These are phyloP conservation scores for Solanum habrochaites DNA, from an alignment of 257 asterid genomes.

Conservation along the genomic window DNA sequence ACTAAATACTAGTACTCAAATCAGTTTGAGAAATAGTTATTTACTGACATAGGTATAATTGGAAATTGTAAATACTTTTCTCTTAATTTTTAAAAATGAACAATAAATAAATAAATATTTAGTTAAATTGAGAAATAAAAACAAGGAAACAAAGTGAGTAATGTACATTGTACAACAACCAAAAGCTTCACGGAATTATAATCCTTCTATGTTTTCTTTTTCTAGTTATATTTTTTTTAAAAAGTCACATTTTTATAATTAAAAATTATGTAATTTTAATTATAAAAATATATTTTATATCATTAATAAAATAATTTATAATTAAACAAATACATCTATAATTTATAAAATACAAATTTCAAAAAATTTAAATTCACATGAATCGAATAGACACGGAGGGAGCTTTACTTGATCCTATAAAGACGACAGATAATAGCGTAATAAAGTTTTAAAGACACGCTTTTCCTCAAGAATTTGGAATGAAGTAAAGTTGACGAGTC, in stretches of 20 bases:
- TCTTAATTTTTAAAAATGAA: background rate
- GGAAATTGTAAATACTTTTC: background rate
- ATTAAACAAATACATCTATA: no score
- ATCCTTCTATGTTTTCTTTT: background rate
- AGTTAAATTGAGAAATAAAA: background rate
- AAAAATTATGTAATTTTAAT: background rate
- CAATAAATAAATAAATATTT: background rate
- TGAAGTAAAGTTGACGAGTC: background rate
- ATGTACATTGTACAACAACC: background rate
- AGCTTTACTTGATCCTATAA: background rate
- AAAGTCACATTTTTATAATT: background rate
- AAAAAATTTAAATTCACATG: no score
- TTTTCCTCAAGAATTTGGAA: background rate
- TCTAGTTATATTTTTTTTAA: no score
- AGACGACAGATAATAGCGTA: background rate
- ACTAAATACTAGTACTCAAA: background rate
- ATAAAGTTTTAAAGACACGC: background rate
- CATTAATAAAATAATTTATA: background rate
- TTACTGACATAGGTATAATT: background rate
- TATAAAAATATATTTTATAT: background rate
- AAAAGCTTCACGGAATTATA: background rate
- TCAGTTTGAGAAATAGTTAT: background rate
- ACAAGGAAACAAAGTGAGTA: background rate
- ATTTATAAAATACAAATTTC: no score
- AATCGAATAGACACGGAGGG: no score